A percentile compares a stretch with the other conserved stretches of the same genome.
Conservation (phyloP, 1,284 basidiomycete genomes). For the Ustilago crameri region DNA sequence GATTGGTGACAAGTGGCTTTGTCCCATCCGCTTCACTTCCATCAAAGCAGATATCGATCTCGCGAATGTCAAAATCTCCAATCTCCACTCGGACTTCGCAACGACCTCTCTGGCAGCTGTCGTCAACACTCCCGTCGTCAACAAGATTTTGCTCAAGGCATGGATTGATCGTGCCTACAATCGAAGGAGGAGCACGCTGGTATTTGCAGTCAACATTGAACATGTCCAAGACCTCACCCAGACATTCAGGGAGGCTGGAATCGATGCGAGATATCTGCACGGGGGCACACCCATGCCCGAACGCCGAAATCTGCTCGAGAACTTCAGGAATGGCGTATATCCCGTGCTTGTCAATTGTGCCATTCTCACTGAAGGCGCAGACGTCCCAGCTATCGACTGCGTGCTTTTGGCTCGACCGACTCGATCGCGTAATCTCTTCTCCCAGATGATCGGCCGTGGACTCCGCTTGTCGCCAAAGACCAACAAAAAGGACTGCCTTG, state of each 20-base stretch:
- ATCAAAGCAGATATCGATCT: conserved; percentile 62
- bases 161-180: conserved; percentile 60
- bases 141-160: conserved; percentile 58
- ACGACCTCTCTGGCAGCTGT: conserved; percentile 54
- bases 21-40: conserved; percentile 65
- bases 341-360: conserved; percentile 93
- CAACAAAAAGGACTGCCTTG: conserved; percentile 84
- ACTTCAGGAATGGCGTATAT: conserved; percentile 79
- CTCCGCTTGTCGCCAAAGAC: conserved; percentile 85
- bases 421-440: conserved; percentile 85
- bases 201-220: conserved; percentile 87
- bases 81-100: conserved; percentile 49
- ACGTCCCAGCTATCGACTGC: conserved; percentile 78
- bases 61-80: conserved; percentile 41
- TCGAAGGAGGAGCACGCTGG: conserved; percentile 81
- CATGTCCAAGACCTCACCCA: conserved; percentile 84
- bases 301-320: conserved; percentile 76
- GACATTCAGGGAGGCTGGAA: conserved; percentile 78
- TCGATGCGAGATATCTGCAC: conserved; percentile 87
- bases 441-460: conserved; percentile 96
- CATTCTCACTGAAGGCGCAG: conserved; percentile 73
- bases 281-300: conserved; percentile 75
- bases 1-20: conserved; percentile 87
- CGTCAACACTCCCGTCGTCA: conserved; percentile 60
- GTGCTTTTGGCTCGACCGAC: conserved; percentile 81